Percentiles rank a stretch among this genome's conserved stretches.
These are phyloP conservation scores for Leucoagaricus sp. DNA, from an alignment of 1,284 basidiomycete genomes.

Conservation along the genomic window DNA sequence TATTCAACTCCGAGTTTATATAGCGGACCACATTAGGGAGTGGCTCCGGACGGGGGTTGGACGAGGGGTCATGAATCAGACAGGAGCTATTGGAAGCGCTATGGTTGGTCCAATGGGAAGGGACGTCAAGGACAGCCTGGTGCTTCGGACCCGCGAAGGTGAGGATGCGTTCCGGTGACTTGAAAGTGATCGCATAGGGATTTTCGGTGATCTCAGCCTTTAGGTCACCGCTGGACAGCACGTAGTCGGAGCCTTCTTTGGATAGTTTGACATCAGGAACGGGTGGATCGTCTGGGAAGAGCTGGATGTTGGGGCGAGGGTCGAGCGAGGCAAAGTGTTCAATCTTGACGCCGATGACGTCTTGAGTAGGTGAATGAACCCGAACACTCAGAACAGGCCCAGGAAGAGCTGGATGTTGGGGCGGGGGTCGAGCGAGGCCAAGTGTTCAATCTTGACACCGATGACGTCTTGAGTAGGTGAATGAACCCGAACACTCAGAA, in stretches of 20 bases:
- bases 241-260: slow-evolving; percentile 36
- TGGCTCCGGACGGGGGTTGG: slow-evolving; percentile 52
- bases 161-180: slow-evolving; percentile 47
- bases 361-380: slow-evolving; percentile 65
- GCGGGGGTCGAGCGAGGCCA: slow-evolving; percentile 44
- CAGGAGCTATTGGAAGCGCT: slow-evolving; percentile 64
- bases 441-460: slow-evolving; percentile 65
- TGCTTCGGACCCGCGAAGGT: slow-evolving; percentile 61
- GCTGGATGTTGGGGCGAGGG: slow-evolving; percentile 51
- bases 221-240: slow-evolving; percentile 44
- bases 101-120: slow-evolving; percentile 59
- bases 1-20: slow-evolving; percentile 67
- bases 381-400: too few species aligned
- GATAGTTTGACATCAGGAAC: slow-evolving; percentile 43
- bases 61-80: slow-evolving; percentile 55
- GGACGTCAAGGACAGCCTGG: slow-evolving; percentile 67
- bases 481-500: slow-evolving; percentile 60
- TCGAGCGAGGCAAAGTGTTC: slow-evolving; percentile 56
- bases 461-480: slow-evolving; percentile 70
- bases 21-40: slow-evolving; percentile 54
- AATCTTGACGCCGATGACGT: slow-evolving; percentile 65
- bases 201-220: slow-evolving; percentile 57
- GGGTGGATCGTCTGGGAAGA: slow-evolving; percentile 63
- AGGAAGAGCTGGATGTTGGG: slow-evolving; percentile 66
- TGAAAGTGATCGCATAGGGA: slow-evolving; percentile 64